phyloP scores from a whole-genome alignment of 2,329 filamentous ascomycete species.

The Cadophora gregata region DNA sequence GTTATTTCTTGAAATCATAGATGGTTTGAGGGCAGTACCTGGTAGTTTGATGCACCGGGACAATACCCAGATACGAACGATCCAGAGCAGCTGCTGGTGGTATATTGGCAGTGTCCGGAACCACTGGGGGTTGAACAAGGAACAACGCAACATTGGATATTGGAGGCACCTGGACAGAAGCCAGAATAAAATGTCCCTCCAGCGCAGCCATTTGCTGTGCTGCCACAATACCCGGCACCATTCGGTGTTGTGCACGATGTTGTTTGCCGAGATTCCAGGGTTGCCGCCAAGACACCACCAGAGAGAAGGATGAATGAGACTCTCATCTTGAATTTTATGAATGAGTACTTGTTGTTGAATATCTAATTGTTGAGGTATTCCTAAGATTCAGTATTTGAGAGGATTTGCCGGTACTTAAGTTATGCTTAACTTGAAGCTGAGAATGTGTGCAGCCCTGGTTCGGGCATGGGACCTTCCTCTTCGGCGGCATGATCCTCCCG shows the following conservation, averaged over 20 bases:
- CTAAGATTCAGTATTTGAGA: too few species aligned
- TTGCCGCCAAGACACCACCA: neutral
- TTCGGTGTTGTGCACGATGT: conserved; percentile 16
- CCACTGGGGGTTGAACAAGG: conserved; percentile 17
- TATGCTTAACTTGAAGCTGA: neutral
- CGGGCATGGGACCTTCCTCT: conserved; percentile 5
- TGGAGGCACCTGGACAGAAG: conserved; percentile 11
- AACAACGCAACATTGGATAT: conserved; percentile 17
- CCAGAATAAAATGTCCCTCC: conserved; percentile 14
- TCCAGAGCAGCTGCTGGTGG: conserved; percentile 14
- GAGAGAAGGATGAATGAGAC: neutral
- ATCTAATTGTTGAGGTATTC: neutral
- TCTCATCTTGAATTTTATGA: neutral
- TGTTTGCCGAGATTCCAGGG: conserved; percentile 1
- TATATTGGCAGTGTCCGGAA: conserved; percentile 7
- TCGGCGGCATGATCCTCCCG: conserved; percentile 6
- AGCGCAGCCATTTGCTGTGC: neutral
- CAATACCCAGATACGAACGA: conserved; percentile 7
- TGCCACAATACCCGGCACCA: conserved; percentile 5
- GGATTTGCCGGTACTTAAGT: neutral
- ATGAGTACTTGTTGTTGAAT: neutral
- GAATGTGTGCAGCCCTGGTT: neutral
- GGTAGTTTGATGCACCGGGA: conserved; percentile 1
- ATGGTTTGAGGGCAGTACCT: neutral
- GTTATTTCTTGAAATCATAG: neutral